A percentile compares a stretch with the other conserved stretches of the same genome.
phyloP scores from a whole-genome alignment of 129 eudicot species.

The Calendula officinalis region DNA sequence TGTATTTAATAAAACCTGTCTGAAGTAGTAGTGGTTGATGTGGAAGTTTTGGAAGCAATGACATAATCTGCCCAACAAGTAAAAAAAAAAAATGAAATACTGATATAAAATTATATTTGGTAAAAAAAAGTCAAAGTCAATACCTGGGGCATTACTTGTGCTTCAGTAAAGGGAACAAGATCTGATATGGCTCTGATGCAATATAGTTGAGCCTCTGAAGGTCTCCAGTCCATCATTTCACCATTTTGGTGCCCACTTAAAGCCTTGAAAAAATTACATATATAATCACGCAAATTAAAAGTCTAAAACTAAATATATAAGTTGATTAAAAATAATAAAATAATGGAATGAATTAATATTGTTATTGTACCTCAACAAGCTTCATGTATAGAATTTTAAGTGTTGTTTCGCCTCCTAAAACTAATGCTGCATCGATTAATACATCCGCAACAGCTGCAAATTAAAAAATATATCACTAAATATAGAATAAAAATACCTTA shows the following conservation, averaged over 20 bases:
- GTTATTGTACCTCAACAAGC: conserved; percentile 73
- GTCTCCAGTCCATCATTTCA: conserved; percentile 77
- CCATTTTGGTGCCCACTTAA: conserved; percentile 52
- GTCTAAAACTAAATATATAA: conserved; percentile 14
- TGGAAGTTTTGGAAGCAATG: conserved; percentile 85
- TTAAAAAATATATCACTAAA: conserved; percentile 25
- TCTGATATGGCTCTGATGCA: conserved; percentile 95
- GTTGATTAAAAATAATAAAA: background rate
- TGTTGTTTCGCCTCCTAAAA: conserved; percentile 88
- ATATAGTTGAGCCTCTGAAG: conserved; percentile 93
- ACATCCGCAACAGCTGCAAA: conserved; percentile 97
- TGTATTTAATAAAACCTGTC: conserved; percentile 51
- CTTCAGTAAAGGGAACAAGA: conserved; percentile 67
- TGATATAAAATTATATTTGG: background rate
- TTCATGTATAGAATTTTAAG: conserved; percentile 86
- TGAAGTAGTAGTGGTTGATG: conserved; percentile 89
- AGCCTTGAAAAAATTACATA: conserved; percentile 45
- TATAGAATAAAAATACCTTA: background rate
- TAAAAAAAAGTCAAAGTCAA: conserved; percentile 17
- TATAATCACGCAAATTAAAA: background rate
- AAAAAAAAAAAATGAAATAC: conserved; percentile 4
- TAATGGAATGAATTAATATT: conserved; percentile 11
- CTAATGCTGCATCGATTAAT: conserved; percentile 94
- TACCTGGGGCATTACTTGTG: conserved; percentile 97
- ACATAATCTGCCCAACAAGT: conserved; percentile 63